Evolutionary conservation across 345 rosid genomes (phyloP), one percentile per base, ranked within the genome.

Genomic region (Ricinus communis): DNA sequence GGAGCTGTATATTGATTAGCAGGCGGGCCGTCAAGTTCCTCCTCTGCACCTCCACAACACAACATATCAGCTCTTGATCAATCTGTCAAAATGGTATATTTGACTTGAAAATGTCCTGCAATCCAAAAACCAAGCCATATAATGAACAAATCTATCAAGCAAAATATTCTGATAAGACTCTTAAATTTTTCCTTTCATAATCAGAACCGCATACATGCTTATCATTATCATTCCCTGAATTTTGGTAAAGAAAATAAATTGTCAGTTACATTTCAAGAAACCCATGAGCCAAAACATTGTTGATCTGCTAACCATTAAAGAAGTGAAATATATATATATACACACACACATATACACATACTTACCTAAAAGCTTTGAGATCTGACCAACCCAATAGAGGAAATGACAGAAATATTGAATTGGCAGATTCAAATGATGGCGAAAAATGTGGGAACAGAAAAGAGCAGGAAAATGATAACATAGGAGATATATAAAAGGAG

Each of bases 11-110:
- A 67, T 65, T 87, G 90, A 80, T 79, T 88, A 28, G 93, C 83
- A 12, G 76, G 72, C 1, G 92, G 87, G 58, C 91, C 91, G 53
- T 76, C 62, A 18, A 82, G 81, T 75, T 95, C 98, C 82, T 95
- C 98, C 81, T 92, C 97, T 63, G 82, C 77, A 68, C 86, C 99
- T 70, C 90, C 93, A 72, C 99, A 95, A 80, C 99, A 95, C 72
- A 85, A 89, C 97, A 95, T 92, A 30, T 65, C 66, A 58, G 5
- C 64, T 43, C 38, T 57, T 40, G 8, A 2, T 12, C 4, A 28
- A 43, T 1, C 11, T 43, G 47, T 43, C 47, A 43, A 11, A 43
- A 4, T 43, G 4, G 13, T 43, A 8, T 12, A 43, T 8, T 8
- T 43, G 1, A 57, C 4, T 2, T 2, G 13, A 19, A 12, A 50